Base-by-base conservation (phyloP, 2,329 filamentous ascomycete genomes). In the Juglanconis oblonga region DNA sequence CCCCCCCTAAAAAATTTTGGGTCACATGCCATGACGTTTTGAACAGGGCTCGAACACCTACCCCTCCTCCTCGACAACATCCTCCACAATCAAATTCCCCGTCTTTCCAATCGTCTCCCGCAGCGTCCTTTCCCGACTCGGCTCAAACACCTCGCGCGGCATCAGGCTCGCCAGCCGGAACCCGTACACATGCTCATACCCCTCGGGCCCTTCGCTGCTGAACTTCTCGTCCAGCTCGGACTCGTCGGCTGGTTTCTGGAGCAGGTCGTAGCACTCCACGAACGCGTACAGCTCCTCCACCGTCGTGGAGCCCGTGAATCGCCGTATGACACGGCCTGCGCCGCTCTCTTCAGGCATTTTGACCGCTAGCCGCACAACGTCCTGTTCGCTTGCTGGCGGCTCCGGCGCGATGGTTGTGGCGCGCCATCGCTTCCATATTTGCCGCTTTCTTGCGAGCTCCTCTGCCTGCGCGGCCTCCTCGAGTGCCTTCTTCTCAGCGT, bases 221-320 rank as follows among this genome's bases (percentile, higher is more conserved):
- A 52, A 52, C 24, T 72, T 74, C 36, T 76, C 71, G 14, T 74
- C 72, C 4, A 66, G 68, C 4, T 63, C 61, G 7, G 64, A 64
- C 6, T 67, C 61, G 62, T 58, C 67, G 52, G 55, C 64, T 29
- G 70, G 73, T 2, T 75, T 74, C 40, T 82, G 74, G 3, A 92
- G 67, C 5, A 89, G 67, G 55, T 91, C 87, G 71, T 92, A 88
- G 75, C 94, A 98, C 71, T 99, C 95, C 2, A 98, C 92, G 75
- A 96, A 97, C 0, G 94, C 95, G 73, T 98, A 98, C 5, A 99
- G 77, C 69, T 97, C 92, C 71, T 98, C 94, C 42, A 98, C 78
- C 2, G 83, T 81, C 0, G 90, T 85, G n/a, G 85, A 79, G 1
- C 82, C 79, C 0, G 79, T 73, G 71, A 99, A 98, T 53, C 84